Percentiles rank a stretch among this genome's conserved stretches.
These are phyloP conservation scores for Trichophyton rubrum DNA, from an alignment of 2,329 filamentous ascomycete genomes.

Conservation along the genomic window DNA sequence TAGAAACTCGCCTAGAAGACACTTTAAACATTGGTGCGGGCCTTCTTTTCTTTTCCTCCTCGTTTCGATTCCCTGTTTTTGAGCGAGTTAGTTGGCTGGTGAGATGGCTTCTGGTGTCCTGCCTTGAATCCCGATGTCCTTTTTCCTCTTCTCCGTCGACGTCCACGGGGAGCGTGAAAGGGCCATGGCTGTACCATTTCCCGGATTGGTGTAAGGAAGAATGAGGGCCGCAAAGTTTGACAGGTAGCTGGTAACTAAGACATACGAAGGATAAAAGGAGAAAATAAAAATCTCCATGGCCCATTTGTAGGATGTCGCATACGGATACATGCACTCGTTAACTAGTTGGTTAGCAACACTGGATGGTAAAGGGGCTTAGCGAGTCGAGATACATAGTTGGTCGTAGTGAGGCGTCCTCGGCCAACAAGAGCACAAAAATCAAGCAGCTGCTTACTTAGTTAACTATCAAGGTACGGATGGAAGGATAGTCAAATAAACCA, in stretches of 20 bases:
- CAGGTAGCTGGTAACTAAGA: not conserved
- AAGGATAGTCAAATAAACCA: not conserved
- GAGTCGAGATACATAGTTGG: too few species aligned
- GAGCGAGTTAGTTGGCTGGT: not conserved
- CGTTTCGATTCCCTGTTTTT: not conserved
- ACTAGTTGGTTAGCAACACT: too few species aligned
- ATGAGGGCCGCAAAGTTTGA: not conserved
- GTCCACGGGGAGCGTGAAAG: not conserved
- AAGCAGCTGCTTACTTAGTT: too few species aligned
- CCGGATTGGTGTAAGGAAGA: not conserved
- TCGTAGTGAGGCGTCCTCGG: not conserved
- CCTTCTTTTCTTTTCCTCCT: not conserved
- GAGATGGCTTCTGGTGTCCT: not conserved
- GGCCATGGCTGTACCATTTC: not conserved
- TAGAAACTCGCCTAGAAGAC: constrained; percentile 1
- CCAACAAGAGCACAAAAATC: not conserved
- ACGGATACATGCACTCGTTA: too few species aligned
- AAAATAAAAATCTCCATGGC: not conserved
- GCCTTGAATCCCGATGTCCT: not conserved
- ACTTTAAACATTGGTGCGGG: not conserved
- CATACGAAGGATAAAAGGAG: not conserved
- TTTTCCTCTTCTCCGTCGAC: not conserved
- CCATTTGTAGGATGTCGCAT: too few species aligned
- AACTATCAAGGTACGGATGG: not conserved
- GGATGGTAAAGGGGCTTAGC: too few species aligned